Base-by-base conservation (phyloP, 2,329 filamentous ascomycete genomes). In the Fusarium sp. region DNA sequence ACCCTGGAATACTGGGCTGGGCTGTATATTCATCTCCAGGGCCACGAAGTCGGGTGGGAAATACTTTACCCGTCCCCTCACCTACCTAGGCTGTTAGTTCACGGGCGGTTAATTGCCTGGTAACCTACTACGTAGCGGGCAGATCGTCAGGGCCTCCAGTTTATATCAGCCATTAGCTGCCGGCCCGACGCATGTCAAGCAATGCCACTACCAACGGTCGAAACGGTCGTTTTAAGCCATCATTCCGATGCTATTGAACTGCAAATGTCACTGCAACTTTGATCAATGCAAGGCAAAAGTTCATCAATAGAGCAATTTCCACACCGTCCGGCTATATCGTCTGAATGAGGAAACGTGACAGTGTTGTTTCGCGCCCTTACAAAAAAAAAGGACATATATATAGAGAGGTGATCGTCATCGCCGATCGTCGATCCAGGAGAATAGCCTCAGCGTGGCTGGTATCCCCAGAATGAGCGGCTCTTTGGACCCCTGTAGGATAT, bases 161-260 rank as follows among this genome's bases (percentile, higher is more conserved):
- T 42, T 41, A 47, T 20, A 25, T 45, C 59, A 37, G 27, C 18
- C 18, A 23, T 41, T 57, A 32, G 40, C 18, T 57, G 28, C 63
- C 63, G 63, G 56, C 20, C 63, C 56, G 63, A 56, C 12, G 8
- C 5, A 23, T 28, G 25, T 25, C 20, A 34, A 47, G 45, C 27
- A 63, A 63, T 59, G 63, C 54, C 63, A 60, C 55, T 21, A 59
- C 21, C 18, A 68, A 71, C 67, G 47, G 63, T 41, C 23, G 13
- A 45, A 62, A 56, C 46, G 28, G 42, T 64, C 50, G 25, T 48
- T 42, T 56, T 51, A n/a, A 51, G 37, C 28, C 13, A 51, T 16
- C 14, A 51, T 40, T 54, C 63, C 63, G 54, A 21, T 60, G 30
- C 63, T 66, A 66, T 55, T 49, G 55, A 40, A 18, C 43, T 18